Conservation (phyloP, 306 rosid species). For the Pyrus betulifolia region DNA sequence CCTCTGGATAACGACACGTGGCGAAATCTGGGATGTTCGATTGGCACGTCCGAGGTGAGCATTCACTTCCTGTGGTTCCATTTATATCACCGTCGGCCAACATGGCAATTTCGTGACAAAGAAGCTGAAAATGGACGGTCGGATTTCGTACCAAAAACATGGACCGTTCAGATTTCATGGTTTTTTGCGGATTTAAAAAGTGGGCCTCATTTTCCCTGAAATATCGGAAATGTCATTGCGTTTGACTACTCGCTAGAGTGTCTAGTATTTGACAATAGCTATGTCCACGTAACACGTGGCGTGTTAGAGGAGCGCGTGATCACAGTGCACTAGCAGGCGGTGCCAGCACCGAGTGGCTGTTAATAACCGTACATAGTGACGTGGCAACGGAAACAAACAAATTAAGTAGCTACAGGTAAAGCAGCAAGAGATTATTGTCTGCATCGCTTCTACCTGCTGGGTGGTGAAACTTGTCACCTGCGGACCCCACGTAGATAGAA, state of each 20-base stretch:
- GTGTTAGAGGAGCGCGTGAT: neutral
- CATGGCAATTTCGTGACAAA: neutral
- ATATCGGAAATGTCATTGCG: constrained; percentile 20
- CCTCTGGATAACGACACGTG: constrained; percentile 23
- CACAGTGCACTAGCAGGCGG: neutral
- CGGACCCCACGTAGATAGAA: no score
- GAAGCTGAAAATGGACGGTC: constrained; percentile 4
- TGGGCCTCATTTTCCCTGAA: neutral
- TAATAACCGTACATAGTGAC: constrained; percentile 1
- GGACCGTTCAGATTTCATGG: constrained; percentile 8
- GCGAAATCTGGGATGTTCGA: neutral
- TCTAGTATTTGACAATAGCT: neutral
- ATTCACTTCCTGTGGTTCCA: neutral
- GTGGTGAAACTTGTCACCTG: no score
- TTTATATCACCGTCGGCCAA: neutral
- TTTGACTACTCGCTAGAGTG: constrained; percentile 3
- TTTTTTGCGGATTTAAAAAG: neutral
- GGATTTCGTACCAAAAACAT: neutral
- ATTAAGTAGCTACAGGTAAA: no score
- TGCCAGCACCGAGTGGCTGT: no score
- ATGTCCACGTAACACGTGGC: neutral
- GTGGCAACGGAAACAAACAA: neutral
- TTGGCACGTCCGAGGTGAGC: neutral
- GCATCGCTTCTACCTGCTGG: no score
- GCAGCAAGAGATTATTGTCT: no score